Evolutionary conservation across 768 basidiomycete genomes (phyloP).

Genomic region (Lactifluus volemus): DNA sequence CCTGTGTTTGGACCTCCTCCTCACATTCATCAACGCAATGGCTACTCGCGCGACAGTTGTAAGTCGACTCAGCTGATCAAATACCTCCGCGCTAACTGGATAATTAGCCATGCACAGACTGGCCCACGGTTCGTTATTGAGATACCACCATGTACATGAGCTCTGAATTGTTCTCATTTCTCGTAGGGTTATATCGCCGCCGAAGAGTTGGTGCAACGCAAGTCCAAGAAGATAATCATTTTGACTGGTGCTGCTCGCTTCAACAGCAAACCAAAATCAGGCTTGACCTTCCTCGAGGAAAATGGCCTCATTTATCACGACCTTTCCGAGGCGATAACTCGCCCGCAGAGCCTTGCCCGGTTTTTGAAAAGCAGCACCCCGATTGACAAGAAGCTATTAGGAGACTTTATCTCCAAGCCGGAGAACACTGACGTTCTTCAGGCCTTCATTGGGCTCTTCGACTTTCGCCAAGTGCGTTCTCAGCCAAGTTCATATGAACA

Average conservation of each 20-base stretch:
- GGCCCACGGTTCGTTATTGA: constrained; percentile 51
- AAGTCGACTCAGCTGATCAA: constrained; percentile 21
- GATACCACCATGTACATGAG: neutral
- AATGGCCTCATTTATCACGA: constrained; percentile 79
- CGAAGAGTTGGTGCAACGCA: constrained; percentile 52
- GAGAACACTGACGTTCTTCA: constrained; percentile 80
- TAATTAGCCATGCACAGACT: constrained; percentile 34
- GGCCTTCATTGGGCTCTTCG: constrained; percentile 81
- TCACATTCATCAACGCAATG: constrained; percentile 87
- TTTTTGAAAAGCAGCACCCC: constrained; percentile 81
- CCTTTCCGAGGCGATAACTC: constrained; percentile 45
- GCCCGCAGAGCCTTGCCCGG: constrained; percentile 60
- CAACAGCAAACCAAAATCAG: constrained; percentile 88
- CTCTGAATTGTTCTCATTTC: neutral
- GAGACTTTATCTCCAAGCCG: constrained; percentile 86
- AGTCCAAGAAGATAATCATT: constrained; percentile 82
- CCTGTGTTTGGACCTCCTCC: constrained; percentile 78
- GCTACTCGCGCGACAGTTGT: constrained; percentile 50
- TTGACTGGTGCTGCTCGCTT: constrained; percentile 78
- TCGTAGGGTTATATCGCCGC: constrained; percentile 46
- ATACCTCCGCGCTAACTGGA: neutral
- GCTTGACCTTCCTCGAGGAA: constrained; percentile 86
- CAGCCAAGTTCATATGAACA: neutral
- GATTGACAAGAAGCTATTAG: constrained; percentile 87
- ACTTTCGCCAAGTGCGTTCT: constrained; percentile 71